A percentile compares a stretch with the other conserved stretches of the same genome.
Evolutionary conservation across 1,284 basidiomycete genomes (phyloP).

Genomic region (Limonomyces culmigenus): DNA sequence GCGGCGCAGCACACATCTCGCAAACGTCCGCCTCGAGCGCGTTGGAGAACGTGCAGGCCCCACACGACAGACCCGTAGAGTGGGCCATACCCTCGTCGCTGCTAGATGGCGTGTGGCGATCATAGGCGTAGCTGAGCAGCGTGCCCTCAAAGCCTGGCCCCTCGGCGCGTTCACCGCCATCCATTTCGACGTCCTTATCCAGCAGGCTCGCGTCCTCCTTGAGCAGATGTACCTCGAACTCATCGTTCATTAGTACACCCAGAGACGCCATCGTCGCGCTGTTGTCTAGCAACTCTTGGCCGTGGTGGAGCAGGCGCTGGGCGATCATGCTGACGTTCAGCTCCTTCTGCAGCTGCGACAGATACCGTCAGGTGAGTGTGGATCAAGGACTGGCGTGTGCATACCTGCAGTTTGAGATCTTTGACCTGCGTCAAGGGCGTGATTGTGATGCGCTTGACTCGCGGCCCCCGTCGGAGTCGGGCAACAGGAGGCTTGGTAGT

Average conservation of each 20-base stretch:
- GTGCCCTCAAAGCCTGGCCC: conserved; percentile 58
- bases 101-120: not conserved
- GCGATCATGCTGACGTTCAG: conserved; percentile 54
- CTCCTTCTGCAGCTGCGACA: conserved; percentile 32
- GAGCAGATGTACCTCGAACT: conserved; percentile 46
- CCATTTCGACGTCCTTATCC: conserved; percentile 30
- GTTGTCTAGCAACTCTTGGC: conserved; percentile 48
- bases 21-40: not conserved
- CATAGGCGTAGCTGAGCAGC: conserved; percentile 20
- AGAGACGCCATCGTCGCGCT: conserved; percentile 37
- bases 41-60: not conserved
- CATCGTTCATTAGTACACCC: conserved; percentile 45
- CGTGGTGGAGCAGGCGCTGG: conserved; percentile 49
- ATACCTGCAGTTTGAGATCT: conserved; percentile 57
- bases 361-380: not conserved
- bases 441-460: no score
- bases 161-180: conserved; percentile 21
- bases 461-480: no score
- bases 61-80: not conserved
- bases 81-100: not conserved
- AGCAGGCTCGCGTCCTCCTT: conserved; percentile 37
- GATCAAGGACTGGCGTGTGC: conserved; percentile 8
- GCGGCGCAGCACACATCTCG: not conserved
- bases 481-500: no score
- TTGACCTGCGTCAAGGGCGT: conserved; percentile 52